phyloP scores from a whole-genome alignment of 2,329 filamentous ascomycete genomes.

The Capronia epimyces region DNA sequence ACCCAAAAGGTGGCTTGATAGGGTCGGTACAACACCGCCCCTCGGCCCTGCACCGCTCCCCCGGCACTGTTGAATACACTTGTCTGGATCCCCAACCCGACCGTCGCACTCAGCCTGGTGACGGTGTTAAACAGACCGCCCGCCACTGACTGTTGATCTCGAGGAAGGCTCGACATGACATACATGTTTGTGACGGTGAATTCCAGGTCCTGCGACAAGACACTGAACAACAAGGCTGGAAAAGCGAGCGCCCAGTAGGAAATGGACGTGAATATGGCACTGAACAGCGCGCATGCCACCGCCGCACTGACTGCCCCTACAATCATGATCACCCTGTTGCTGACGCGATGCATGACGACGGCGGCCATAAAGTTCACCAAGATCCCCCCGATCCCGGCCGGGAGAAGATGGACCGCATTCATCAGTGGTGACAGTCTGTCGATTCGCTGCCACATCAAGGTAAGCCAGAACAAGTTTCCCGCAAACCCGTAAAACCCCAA shows the following conservation, averaged over 20 bases:
- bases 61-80: slow-evolving; percentile 36
- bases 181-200: slow-evolving; percentile 71
- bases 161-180: slow-evolving; percentile 60
- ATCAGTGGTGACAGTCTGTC: slow-evolving; percentile 50
- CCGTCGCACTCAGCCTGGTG: slow-evolving; percentile 54
- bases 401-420: slow-evolving; percentile 59
- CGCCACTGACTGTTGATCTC: slow-evolving; percentile 59
- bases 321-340: slow-evolving; percentile 59
- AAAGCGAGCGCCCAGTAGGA: slow-evolving; percentile 64
- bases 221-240: slow-evolving; percentile 55
- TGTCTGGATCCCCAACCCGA: slow-evolving; percentile 58
- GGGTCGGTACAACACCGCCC: slow-evolving; percentile 21
- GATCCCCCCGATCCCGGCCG: slow-evolving; percentile 59
- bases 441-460: slow-evolving; percentile 60
- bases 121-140: slow-evolving; percentile 65
- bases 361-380: slow-evolving; percentile 60
- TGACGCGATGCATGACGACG: slow-evolving; percentile 56
- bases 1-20: slow-evolving; percentile 30
- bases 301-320: slow-evolving; percentile 45
- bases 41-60: slow-evolving; percentile 16
- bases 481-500: slow-evolving; percentile 61
- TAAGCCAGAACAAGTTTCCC: slow-evolving; percentile 57
- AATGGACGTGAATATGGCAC: slow-evolving; percentile 51
- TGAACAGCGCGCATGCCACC: slow-evolving; percentile 48
- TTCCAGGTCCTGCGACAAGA: slow-evolving; percentile 63